Base-by-base conservation (phyloP, 768 basidiomycete species). In the Pleurotus salmoneostramineus region DNA sequence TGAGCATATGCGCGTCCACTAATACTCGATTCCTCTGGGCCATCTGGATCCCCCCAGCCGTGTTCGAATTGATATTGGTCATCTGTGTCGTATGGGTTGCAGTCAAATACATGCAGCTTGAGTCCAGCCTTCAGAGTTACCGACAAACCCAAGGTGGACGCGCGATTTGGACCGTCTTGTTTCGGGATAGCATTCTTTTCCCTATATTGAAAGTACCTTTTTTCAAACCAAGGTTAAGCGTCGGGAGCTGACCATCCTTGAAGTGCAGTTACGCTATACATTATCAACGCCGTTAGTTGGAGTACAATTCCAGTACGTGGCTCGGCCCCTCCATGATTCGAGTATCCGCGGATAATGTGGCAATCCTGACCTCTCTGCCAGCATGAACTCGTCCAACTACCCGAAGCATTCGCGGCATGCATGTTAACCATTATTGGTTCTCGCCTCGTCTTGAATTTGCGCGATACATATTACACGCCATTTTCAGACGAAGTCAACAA, bases 381-480 rank as follows among this genome's bases (percentile, higher is more conserved):
- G 62, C 44, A 56, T 21, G 50, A 57, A 14, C 42, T 49, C 2
- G 15, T 60, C 4, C 56, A 60, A 51, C 43, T 58, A 43, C 55
- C 59, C 1, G 57, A 60, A 36, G 55, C 51, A 42, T 48, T 58
- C 17, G 34, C 51, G 8, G 35, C 50, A 12, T 59, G 61, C 31
- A 59, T 57, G 5, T 56, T 61, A 14, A 59, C 60, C 5, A 59
- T 67, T 27, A 40, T 65, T 15, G 66, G 66, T 6, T 61, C 61
- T 31, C 61, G 66, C 4, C 61, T 65, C 2, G 62, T 67, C 6
- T 59, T 67, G 27, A 67, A 65, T 42, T 57, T 67, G 10, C 52
- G 66, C n/a, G 66, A 67, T 21, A 56, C 66, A 7, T 67, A 67
- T 47, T 67, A 65, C 42, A 54, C 50, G 17, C 62, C 65, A 12